Evolutionary conservation across 257 asterid species (phyloP).

Genomic region (Striga asiatica): DNA sequence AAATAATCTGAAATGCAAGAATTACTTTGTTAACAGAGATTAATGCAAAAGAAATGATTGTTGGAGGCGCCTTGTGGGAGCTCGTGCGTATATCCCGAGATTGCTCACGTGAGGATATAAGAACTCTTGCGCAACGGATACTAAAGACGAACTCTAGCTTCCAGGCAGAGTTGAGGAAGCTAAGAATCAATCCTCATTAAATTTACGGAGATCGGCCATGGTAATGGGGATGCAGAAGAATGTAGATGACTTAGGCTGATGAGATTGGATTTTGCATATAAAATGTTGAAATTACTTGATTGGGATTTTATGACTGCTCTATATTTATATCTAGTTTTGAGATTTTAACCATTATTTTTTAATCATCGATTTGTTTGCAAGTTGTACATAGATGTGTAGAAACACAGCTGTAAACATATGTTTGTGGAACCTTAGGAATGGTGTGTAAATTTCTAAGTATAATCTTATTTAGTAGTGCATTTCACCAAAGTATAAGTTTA

Average conservation of each 20-base stretch:
- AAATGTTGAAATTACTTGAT: neutral
- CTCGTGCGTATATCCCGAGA: constrained; percentile 64
- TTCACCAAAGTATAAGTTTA: too few species aligned
- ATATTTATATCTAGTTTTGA: neutral
- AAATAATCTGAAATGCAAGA: neutral
- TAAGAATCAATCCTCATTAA: constrained; percentile 41
- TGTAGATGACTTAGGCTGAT: constrained; percentile 9
- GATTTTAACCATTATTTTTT: neutral
- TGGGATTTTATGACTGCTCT: neutral
- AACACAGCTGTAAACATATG: neutral
- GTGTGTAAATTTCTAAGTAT: too few species aligned
- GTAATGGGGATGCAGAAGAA: constrained; percentile 1
- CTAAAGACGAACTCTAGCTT: constrained; percentile 45
- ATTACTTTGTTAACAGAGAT: constrained; percentile 38
- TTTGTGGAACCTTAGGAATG: neutral
- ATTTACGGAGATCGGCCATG: constrained; percentile 9
- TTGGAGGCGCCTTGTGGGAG: constrained; percentile 67
- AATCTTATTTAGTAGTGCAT: too few species aligned
- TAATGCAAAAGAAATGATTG: constrained; percentile 62
- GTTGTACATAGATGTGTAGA: constrained; percentile 13
- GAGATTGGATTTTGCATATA: constrained; percentile 7
- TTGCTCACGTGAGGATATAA: constrained; percentile 64
- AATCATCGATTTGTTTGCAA: constrained; percentile 1
- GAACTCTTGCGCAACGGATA: constrained; percentile 52
- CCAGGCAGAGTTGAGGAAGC: constrained; percentile 48